These are phyloP conservation scores for Plantago elongata DNA, from an alignment of 257 asterid genomes.

Conservation along the genomic window DNA sequence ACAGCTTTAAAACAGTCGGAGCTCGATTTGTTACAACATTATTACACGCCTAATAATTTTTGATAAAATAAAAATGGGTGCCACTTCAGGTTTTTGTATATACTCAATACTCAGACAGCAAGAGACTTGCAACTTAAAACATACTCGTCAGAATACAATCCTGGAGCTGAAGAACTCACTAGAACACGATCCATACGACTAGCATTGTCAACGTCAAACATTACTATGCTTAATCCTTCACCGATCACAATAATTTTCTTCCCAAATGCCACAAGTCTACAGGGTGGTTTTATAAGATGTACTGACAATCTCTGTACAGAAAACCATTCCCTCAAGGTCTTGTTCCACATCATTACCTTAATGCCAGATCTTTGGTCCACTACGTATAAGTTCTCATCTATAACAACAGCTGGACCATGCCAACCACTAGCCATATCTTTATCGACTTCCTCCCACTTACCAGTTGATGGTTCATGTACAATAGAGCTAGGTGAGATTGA, in stretches of 20 bases:
- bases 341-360: constrained; percentile 67
- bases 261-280: constrained; percentile 53
- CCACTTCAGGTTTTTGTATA: constrained; percentile 1
- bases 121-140: constrained; percentile 58
- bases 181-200: constrained; percentile 36
- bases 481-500: constrained; percentile 33
- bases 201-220: constrained; percentile 47
- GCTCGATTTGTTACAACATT: neutral
- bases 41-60: neutral
- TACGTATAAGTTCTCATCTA: constrained; percentile 46
- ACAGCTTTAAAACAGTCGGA: neutral
- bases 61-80: neutral
- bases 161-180: constrained; percentile 41
- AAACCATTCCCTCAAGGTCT: constrained; percentile 46
- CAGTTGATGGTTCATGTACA: constrained; percentile 50
- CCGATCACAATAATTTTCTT: constrained; percentile 63
- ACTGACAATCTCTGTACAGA: constrained; percentile 49
- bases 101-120: constrained; percentile 42
- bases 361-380: constrained; percentile 63
- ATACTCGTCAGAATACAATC: constrained; percentile 37
- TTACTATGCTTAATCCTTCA: constrained; percentile 55
- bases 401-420: constrained; percentile 67
- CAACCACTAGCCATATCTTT: constrained; percentile 53
- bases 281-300: constrained; percentile 44
- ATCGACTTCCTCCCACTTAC: constrained; percentile 50